phyloP scores from a whole-genome alignment of 768 basidiomycete species.

The Kwoniella newhampshirensis region DNA sequence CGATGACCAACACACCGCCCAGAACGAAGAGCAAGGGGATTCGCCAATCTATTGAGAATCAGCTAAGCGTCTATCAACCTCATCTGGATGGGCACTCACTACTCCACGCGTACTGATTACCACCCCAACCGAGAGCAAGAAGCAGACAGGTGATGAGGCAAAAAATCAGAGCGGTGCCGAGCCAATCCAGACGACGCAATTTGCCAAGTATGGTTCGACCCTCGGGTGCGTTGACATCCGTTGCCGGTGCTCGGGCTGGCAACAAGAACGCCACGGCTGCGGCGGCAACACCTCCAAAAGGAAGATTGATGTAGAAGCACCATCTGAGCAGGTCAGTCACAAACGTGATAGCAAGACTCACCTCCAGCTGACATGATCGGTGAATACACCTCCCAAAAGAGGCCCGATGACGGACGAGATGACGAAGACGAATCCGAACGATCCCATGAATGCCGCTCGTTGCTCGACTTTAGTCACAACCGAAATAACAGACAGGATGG shows the following conservation, averaged over 20 bases:
- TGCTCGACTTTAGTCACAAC: slow-evolving; percentile 38
- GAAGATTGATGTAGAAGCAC: slow-evolving; percentile 53
- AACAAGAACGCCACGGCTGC: slow-evolving; percentile 52
- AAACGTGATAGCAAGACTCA: slow-evolving; percentile 30
- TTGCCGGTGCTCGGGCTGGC: slow-evolving; percentile 47
- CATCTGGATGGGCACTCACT: slow-evolving; percentile 54
- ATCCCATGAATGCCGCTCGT: slow-evolving; percentile 48
- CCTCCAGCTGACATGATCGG: slow-evolving; percentile 54
- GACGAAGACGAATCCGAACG: slow-evolving; percentile 45
- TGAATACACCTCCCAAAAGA: slow-evolving; percentile 52
- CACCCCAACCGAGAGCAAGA: slow-evolving; percentile 60
- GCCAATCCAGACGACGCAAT: slow-evolving; percentile 53
- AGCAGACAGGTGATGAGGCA: slow-evolving; percentile 55
- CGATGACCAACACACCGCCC: slow-evolving; percentile 43
- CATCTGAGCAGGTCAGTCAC: slow-evolving; percentile 47
- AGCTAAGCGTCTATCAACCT: neutral
- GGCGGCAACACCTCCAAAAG: slow-evolving; percentile 46
- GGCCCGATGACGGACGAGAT: slow-evolving; percentile 52
- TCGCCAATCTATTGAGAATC: slow-evolving; percentile 28
- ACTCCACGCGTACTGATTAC: slow-evolving; percentile 58
- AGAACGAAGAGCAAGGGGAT: slow-evolving; percentile 52
- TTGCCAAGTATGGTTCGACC: slow-evolving; percentile 24
- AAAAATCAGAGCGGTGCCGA: slow-evolving; percentile 56
- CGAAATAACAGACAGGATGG: slow-evolving; percentile 56
- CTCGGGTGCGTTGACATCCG: slow-evolving; percentile 29